Evolutionary conservation across 2,329 filamentous ascomycete genomes (phyloP).

Genomic region (Escovopsis sp.): DNA sequence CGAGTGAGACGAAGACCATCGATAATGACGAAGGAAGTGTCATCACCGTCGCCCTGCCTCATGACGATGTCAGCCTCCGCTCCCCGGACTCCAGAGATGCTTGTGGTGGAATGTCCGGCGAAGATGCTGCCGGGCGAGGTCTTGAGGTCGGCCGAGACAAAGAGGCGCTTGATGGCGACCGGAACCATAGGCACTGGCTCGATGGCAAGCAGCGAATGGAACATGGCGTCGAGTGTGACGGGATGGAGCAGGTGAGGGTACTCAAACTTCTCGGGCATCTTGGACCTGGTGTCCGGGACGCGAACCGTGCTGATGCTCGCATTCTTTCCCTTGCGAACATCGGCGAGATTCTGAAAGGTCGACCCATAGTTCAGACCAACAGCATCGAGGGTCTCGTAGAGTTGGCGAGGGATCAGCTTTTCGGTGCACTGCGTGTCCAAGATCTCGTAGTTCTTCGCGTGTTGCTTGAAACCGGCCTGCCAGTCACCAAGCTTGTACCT

Average conservation of each 20-base stretch:
- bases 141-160: slow-evolving; percentile 25
- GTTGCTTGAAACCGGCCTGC: slow-evolving; percentile 8
- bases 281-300: slow-evolving; percentile 32
- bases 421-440: slow-evolving; percentile 17
- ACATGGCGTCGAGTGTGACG: slow-evolving; percentile 38
- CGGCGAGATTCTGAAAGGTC: slow-evolving; percentile 32
- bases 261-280: slow-evolving; percentile 38
- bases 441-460: slow-evolving; percentile 10
- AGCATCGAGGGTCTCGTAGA: slow-evolving; percentile 34
- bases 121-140: slow-evolving; percentile 19
- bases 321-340: slow-evolving; percentile 16
- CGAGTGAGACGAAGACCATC: slow-evolving; percentile 28
- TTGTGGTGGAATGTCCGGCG: slow-evolving; percentile 25
- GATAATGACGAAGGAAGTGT: slow-evolving; percentile 25
- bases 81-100: slow-evolving; percentile 19
- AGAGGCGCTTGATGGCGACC: slow-evolving; percentile 28
- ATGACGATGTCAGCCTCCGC: slow-evolving; percentile 29
- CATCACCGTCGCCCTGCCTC: slow-evolving; percentile 17
- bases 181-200: slow-evolving; percentile 33
- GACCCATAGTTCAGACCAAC: slow-evolving; percentile 37
- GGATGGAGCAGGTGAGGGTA: slow-evolving; percentile 42
- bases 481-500: slow-evolving; percentile 11
- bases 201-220: slow-evolving; percentile 35
- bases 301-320: slow-evolving; percentile 23
- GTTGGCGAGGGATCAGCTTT: slow-evolving; percentile 24